A percentile compares a stretch with the other conserved stretches of the same genome.
phyloP scores from a whole-genome alignment of 1,284 basidiomycete genomes.

The Marasmius fiardii region DNA sequence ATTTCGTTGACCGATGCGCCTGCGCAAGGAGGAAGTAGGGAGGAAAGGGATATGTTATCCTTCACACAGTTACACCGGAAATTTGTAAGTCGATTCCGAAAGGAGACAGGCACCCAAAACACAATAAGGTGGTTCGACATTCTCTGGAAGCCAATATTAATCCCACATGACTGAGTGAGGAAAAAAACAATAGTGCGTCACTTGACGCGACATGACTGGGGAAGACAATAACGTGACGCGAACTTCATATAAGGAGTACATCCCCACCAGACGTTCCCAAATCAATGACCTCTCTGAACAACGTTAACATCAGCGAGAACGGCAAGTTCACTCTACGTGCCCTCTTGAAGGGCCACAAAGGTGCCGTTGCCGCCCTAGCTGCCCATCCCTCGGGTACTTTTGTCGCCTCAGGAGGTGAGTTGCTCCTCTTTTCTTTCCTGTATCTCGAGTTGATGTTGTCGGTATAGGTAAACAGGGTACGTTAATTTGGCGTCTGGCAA shows the following conservation, averaged over 20 bases:
- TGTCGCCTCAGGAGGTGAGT: slow-evolving; percentile 7
- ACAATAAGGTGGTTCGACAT: no score
- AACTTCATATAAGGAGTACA: no score
- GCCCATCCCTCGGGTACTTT: slow-evolving; percentile 1
- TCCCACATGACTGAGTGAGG: no score
- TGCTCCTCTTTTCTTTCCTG: background rate
- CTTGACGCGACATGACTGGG: no score
- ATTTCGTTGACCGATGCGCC: no score
- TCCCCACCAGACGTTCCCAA: no score
- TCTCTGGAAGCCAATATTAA: no score
- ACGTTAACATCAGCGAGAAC: background rate
- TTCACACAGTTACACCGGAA: background rate
- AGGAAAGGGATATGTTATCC: background rate
- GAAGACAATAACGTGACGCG: no score
- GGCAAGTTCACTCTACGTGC: background rate
- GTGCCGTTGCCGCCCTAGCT: slow-evolving; percentile 4
- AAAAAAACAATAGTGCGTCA: no score
- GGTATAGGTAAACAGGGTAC: slow-evolving; percentile 5
- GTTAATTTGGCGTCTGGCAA: slow-evolving; percentile 3
- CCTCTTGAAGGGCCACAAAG: background rate
- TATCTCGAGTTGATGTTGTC: background rate
- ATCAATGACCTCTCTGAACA: background rate
- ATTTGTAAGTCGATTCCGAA: no score
- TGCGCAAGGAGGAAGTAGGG: no score
- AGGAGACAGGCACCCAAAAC: no score